Conservation (phyloP, 2,329 filamentous ascomycete species). For the Colletotrichum scovillei region DNA sequence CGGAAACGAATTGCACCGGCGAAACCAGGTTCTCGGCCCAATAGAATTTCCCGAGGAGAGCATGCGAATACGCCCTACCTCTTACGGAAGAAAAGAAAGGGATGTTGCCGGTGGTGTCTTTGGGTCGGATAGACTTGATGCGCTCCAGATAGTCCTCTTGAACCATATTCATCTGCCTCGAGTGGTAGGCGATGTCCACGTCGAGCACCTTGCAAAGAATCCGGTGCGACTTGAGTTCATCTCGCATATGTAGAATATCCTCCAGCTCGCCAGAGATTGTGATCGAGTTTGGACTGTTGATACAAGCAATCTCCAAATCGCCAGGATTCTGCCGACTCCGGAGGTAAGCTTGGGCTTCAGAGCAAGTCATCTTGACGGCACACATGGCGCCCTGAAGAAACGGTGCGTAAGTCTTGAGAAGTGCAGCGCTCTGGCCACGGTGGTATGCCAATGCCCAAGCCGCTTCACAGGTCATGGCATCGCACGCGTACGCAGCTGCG, state of each 20-base stretch:
- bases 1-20: constrained; percentile 56
- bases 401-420: constrained; percentile 41
- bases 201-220: constrained; percentile 50
- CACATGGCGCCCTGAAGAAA: constrained; percentile 54
- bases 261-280: constrained; percentile 55
- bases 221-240: constrained; percentile 43
- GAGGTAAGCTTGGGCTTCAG: constrained; percentile 44
- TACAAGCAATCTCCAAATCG: constrained; percentile 52
- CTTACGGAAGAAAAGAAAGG: constrained; percentile 56
- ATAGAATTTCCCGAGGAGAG: constrained; percentile 43
- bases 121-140: constrained; percentile 39
- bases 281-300: constrained; percentile 56
- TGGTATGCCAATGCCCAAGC: constrained; percentile 57
- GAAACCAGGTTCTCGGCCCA: constrained; percentile 60
- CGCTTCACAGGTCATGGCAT: constrained; percentile 47
- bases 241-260: constrained; percentile 45
- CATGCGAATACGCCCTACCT: constrained; percentile 36
- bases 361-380: constrained; percentile 48
- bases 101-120: constrained; percentile 1
- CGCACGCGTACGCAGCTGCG: constrained; percentile 55
- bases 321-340: constrained; percentile 11
- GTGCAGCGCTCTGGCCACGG: constrained; percentile 50
- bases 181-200: constrained; percentile 57
- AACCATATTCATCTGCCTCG: constrained; percentile 54
- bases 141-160: constrained; percentile 48